Evolutionary conservation across 1,284 basidiomycete genomes (phyloP).

Genomic region (Boletus sp.): DNA sequence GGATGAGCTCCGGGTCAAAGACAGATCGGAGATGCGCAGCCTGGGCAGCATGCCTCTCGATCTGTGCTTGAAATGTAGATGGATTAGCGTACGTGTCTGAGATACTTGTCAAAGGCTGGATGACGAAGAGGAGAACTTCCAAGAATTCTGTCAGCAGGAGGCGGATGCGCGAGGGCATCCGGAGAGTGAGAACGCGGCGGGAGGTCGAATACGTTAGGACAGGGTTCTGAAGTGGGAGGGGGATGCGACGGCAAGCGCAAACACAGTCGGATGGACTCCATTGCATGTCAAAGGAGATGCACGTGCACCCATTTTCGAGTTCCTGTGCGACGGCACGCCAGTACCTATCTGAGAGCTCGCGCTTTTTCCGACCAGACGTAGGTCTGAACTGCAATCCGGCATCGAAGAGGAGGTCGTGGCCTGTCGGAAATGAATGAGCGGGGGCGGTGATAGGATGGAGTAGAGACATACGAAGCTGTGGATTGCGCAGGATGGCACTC

Average conservation of each 20-base stretch:
- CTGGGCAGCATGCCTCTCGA: constrained; percentile 55
- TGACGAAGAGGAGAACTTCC: constrained; percentile 79
- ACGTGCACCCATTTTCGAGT: constrained; percentile 79
- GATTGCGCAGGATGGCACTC: constrained; percentile 81
- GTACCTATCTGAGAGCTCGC: constrained; percentile 74
- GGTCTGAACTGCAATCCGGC: constrained; percentile 71
- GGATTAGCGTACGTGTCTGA: constrained; percentile 53
- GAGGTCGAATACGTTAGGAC: constrained; percentile 44
- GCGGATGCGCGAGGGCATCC: constrained; percentile 73
- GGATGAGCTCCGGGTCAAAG: constrained; percentile 71
- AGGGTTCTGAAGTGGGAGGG: constrained; percentile 39
- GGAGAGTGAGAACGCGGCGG: constrained; percentile 49
- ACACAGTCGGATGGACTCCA: constrained; percentile 53
- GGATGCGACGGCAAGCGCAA: constrained; percentile 52
- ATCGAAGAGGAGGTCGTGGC: constrained; percentile 90
- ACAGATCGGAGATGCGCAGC: constrained; percentile 56
- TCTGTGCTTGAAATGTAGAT: constrained; percentile 47
- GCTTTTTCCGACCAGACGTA: constrained; percentile 67
- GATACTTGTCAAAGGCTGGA: constrained; percentile 61
- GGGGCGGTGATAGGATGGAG: constrained; percentile 2
- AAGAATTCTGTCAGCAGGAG: constrained; percentile 75
- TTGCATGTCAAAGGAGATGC: constrained; percentile 67
- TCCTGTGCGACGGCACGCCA: constrained; percentile 82
- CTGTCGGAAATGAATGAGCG: constrained; percentile 36
- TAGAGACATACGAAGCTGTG: constrained; percentile 73